Base-by-base conservation (phyloP, 345 rosid genomes). In the Durio zibethinus region DNA sequence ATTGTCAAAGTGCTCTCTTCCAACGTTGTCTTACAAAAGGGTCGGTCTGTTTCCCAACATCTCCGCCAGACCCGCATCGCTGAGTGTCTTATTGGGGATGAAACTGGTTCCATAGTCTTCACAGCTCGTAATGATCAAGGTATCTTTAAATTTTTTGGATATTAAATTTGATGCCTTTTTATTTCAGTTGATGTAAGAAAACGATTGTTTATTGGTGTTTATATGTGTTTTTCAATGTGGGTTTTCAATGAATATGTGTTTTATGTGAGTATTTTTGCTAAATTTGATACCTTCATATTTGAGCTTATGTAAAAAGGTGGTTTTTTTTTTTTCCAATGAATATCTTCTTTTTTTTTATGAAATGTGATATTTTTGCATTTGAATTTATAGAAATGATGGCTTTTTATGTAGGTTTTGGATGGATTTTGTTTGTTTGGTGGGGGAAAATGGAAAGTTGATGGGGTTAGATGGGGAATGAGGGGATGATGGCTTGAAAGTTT, bases 51-150 rank as follows among this genome's bases (percentile, higher is more conserved):
- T 69, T 74, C 82, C 27, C 83, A 67, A 23, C 85, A 80, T 54
- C 76, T 80, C 33, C 83, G 87, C 56, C 74, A 77, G 33, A 75
- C 82, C 6, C 80, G 83, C 47, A 79, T 85, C 72, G 86, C 90
- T 7, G 88, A 87, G 81, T 87, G 88, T 65, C 81, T 87, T n/a
- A 23, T 87, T 21, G 90, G 90, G 38, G 90, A 87, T 42, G 88
- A 85, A 74, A 85, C 86, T 8, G 88, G 85, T 20, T 64, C 79
- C 66, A 59, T 85, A 62, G 10, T 87, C 61, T 85, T 87, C 79
- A 80, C 87, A 21, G 86, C 88, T 33, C 77, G 90, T 10, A 85
- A 87, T 59, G 80, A 35, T 35, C 38, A 35, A 35, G 38, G 38
- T 43, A 11, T 43, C n/a, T n/a, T n/a, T 0, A 10, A 10, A 0